Evolutionary conservation across 2,329 filamentous ascomycete species (phyloP).

Genomic region (Calonectria pauciramosa): DNA sequence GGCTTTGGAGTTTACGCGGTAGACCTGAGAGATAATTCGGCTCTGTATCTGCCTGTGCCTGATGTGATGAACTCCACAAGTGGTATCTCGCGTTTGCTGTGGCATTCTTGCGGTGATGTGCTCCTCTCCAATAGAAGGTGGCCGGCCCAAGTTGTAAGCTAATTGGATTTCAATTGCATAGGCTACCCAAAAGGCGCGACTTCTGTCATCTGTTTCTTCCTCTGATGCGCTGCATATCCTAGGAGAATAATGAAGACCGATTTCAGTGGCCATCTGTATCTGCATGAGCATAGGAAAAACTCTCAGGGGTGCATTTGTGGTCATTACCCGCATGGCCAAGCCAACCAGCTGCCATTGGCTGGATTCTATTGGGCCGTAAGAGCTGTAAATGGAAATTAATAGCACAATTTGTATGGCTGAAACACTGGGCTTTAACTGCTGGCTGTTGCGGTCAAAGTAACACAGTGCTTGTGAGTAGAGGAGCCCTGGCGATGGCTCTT

Average conservation of each 20-base stretch:
- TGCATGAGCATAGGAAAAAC: not conserved
- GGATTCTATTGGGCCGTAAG: constrained; percentile 15
- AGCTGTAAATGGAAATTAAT: constrained; percentile 23
- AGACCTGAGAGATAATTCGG: not conserved
- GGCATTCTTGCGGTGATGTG: constrained; percentile 20
- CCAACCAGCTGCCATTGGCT: constrained; percentile 20
- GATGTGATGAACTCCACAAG: not conserved
- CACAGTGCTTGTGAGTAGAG: not conserved
- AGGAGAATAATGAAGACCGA: constrained; percentile 3
- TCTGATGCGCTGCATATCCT: not conserved
- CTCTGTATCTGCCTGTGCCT: constrained; percentile 13
- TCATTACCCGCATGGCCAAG: constrained; percentile 16
- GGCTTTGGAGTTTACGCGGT: not conserved
- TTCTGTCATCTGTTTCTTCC: not conserved
- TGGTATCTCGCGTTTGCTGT: not conserved
- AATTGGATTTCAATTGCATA: constrained; percentile 24
- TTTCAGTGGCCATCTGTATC: constrained; percentile 9
- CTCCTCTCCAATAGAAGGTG: constrained; percentile 22
- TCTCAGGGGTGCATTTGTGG: not conserved
- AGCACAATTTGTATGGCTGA: not conserved
- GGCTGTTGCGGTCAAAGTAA: not conserved
- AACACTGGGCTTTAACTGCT: not conserved
- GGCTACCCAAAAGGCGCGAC: constrained; percentile 19
- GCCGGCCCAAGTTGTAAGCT: constrained; percentile 24
- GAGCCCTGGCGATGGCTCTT: not conserved